phyloP scores from a whole-genome alignment of 768 basidiomycete genomes.

The Naganishia antarctica region DNA sequence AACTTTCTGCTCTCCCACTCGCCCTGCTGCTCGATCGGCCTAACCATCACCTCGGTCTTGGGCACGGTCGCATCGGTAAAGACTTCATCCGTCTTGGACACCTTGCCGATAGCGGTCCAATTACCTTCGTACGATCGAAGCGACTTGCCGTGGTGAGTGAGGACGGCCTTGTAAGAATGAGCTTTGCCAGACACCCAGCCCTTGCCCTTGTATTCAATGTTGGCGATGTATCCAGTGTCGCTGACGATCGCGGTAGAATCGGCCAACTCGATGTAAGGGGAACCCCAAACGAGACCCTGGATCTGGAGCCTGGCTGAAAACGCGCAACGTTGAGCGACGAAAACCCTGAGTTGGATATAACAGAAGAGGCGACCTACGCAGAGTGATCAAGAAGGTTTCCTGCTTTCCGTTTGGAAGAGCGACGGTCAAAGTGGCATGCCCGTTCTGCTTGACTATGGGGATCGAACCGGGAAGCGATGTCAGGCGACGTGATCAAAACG shows the following conservation, averaged over 20 bases:
- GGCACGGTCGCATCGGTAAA: slow-evolving; percentile 74
- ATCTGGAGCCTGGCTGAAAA: slow-evolving; percentile 67
- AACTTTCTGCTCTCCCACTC: slow-evolving; percentile 81
- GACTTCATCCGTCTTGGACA: slow-evolving; percentile 50
- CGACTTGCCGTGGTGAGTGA: slow-evolving; percentile 53
- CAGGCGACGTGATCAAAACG: no score
- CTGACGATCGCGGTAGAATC: slow-evolving; percentile 74
- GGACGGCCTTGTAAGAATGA: slow-evolving; percentile 80
- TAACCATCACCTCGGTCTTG: slow-evolving; percentile 70
- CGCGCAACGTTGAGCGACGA: not conserved
- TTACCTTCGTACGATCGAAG: slow-evolving; percentile 48
- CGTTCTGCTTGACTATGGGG: slow-evolving; percentile 94
- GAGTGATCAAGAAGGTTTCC: slow-evolving; percentile 80
- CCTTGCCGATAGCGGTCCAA: slow-evolving; percentile 48
- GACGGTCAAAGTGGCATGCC: slow-evolving; percentile 79
- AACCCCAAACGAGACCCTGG: slow-evolving; percentile 76
- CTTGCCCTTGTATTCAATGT: slow-evolving; percentile 90
- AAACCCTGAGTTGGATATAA: not conserved
- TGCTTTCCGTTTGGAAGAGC: slow-evolving; percentile 56
- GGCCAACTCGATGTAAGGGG: slow-evolving; percentile 84
- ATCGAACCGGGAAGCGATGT: no score
- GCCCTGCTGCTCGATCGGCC: slow-evolving; percentile 57
- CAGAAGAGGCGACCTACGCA: slow-evolving; percentile 52
- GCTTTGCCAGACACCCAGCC: slow-evolving; percentile 92
- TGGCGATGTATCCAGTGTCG: slow-evolving; percentile 60